A percentile compares a stretch with the other conserved stretches of the same genome.
Conservation (phyloP, 2,329 filamentous ascomycete species). For the Atkinsonella texensis region DNA sequence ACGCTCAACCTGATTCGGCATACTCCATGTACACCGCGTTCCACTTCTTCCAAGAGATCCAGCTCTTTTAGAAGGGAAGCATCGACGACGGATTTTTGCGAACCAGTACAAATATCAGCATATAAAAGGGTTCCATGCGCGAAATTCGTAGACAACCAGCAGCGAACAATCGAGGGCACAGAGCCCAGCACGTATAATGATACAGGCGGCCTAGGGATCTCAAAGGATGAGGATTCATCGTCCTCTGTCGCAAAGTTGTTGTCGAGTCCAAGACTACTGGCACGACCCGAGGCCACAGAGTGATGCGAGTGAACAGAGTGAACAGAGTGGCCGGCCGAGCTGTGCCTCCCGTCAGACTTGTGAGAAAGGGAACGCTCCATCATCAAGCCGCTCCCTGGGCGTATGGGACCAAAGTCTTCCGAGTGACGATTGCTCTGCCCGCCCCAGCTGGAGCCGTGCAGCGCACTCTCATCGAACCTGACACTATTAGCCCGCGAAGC, state of each 20-base stretch:
- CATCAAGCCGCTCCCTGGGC: slow-evolving; percentile 74
- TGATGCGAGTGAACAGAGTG: slow-evolving; percentile 51
- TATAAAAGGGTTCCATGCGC: slow-evolving; percentile 83
- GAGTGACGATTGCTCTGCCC: slow-evolving; percentile 68
- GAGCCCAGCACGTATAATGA: slow-evolving; percentile 77
- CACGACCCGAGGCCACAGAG: slow-evolving; percentile 66
- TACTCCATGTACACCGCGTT: slow-evolving; percentile 51
- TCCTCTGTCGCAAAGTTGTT: slow-evolving; percentile 50
- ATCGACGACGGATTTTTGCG: slow-evolving; percentile 76
- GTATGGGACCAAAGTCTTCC: slow-evolving; percentile 64
- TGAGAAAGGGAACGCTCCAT: slow-evolving; percentile 87
- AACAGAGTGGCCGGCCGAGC: slow-evolving; percentile 76
- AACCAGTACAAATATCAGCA: slow-evolving; percentile 84
- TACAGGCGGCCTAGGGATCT: slow-evolving; percentile 65
- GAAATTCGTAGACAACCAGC: slow-evolving; percentile 86
- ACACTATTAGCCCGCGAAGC: slow-evolving; percentile 93
- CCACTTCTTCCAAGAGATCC: slow-evolving; percentile 54
- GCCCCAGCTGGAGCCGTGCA: slow-evolving; percentile 77
- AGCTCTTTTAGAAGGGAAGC: slow-evolving; percentile 63
- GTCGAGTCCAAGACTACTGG: slow-evolving; percentile 80
- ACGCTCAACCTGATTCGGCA: slow-evolving; percentile 66
- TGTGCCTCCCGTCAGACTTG: slow-evolving; percentile 90
- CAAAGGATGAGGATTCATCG: slow-evolving; percentile 56
- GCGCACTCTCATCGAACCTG: slow-evolving; percentile 89
- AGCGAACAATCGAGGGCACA: slow-evolving; percentile 87